These are phyloP conservation scores for Zychaea mexicana DNA, from an alignment of 371 early-diverging fungal genomes.

Conservation along the genomic window DNA sequence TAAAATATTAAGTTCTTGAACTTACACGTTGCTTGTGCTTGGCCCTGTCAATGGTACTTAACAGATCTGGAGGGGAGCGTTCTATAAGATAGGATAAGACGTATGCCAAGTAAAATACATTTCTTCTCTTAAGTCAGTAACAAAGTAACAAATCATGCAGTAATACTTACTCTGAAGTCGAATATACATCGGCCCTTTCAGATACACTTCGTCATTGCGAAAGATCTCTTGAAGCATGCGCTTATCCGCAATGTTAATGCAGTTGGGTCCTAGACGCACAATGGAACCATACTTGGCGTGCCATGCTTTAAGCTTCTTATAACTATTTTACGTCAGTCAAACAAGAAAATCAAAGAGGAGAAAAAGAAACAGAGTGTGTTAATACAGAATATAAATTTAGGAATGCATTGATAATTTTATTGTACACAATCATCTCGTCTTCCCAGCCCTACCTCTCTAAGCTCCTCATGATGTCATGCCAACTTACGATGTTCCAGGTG, in stretches of 20 bases:
- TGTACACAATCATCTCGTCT: too few species aligned
- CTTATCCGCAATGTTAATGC: conserved; percentile 25
- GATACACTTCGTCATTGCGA: conserved; percentile 8
- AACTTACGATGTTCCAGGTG: conserved; percentile 27
- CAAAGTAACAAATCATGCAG: too few species aligned
- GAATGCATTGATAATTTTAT: too few species aligned
- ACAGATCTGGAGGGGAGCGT: conserved; percentile 15
- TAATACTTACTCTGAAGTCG: not conserved
- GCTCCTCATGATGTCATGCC: not conserved
- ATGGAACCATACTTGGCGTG: conserved; percentile 26
- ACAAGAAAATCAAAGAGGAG: too few species aligned
- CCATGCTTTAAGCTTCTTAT: not conserved
- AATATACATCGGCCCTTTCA: conserved; percentile 14
- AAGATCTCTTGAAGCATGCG: conserved; percentile 28
- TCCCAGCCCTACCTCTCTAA: too few species aligned
- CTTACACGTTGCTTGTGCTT: conserved; percentile 37
- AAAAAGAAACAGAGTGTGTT: not conserved
- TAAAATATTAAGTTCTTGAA: too few species aligned
- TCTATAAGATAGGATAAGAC: not conserved
- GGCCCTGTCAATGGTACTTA: conserved; percentile 23
- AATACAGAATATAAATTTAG: not conserved
- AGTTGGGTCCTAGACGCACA: conserved; percentile 17
- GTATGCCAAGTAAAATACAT: too few species aligned
- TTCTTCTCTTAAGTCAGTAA: not conserved
- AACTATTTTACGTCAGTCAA: conserved; percentile 2